phyloP scores from a whole-genome alignment of 2,329 filamentous ascomycete species.

The Hymenoscyphus fraxineus region DNA sequence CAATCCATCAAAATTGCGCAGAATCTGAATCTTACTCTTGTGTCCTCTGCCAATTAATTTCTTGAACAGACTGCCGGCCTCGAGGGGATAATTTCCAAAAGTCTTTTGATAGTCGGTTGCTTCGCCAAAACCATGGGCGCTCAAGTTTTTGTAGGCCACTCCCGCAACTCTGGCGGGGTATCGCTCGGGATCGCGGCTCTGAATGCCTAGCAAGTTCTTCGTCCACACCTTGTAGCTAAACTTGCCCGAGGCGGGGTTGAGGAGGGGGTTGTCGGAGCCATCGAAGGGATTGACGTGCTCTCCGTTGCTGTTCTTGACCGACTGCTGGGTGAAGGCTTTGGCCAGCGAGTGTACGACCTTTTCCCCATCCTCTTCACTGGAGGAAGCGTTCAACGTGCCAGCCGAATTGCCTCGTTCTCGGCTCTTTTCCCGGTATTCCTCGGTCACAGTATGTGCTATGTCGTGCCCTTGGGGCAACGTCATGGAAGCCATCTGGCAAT shows the following conservation, averaged over 20 bases:
- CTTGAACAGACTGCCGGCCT: conserved; percentile 42
- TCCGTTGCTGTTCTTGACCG: conserved; percentile 23
- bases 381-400: neutral
- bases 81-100: conserved; percentile 58
- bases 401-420: neutral
- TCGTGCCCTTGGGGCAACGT: neutral
- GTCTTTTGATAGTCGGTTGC: conserved; percentile 68
- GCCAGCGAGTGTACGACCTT: conserved; percentile 27
- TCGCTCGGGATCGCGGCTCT: conserved; percentile 50
- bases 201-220: conserved; percentile 49
- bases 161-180: conserved; percentile 56
- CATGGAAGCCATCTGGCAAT: neutral
- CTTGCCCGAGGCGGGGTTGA: conserved; percentile 50
- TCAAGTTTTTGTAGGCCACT: conserved; percentile 64
- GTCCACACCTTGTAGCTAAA: conserved; percentile 58
- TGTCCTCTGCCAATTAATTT: conserved; percentile 49
- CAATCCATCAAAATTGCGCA: conserved; percentile 61
- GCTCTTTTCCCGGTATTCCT: neutral
- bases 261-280: conserved; percentile 44
- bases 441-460: neutral
- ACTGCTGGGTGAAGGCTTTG: conserved; percentile 27
- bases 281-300: conserved; percentile 48
- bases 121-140: conserved; percentile 64
- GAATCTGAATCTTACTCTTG: conserved; percentile 52
- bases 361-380: conserved; percentile 21